Percentiles rank a stretch among this genome's conserved stretches.
phyloP scores from a whole-genome alignment of 495 filamentous ascomycete species.

The Hypoxylon cercidicola region DNA sequence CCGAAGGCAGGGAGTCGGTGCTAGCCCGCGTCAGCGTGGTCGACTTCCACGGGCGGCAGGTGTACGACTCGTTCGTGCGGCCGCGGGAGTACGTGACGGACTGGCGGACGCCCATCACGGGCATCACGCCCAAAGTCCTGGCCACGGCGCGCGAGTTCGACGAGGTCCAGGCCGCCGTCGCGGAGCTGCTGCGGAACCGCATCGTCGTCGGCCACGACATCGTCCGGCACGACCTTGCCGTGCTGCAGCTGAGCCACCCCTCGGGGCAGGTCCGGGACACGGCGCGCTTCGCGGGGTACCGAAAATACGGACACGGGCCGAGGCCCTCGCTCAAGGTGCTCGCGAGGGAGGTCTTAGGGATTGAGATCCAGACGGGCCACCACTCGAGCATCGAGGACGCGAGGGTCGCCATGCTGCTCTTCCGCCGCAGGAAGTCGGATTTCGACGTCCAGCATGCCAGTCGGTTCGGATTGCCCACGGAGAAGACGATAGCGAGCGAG shows the following conservation, averaged over 20 bases:
- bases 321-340: constrained; percentile 82
- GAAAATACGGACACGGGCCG: constrained; percentile 76
- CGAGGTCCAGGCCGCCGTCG: constrained; percentile 77
- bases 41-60: constrained; percentile 88
- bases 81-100: constrained; percentile 82
- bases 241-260: constrained; percentile 78
- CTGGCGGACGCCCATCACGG: constrained; percentile 87
- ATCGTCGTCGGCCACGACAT: constrained; percentile 92
- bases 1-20: constrained; percentile 70
- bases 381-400: constrained; percentile 85
- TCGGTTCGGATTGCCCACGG: constrained; percentile 62
- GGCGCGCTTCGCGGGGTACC: constrained; percentile 76
- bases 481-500: constrained; percentile 51
- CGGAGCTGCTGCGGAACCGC: constrained; percentile 73
- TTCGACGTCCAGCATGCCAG: constrained; percentile 84
- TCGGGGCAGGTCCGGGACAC: constrained; percentile 85
- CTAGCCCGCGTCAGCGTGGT: constrained; percentile 88
- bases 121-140: constrained; percentile 79
- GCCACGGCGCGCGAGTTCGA: constrained; percentile 72
- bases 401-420: constrained; percentile 85
- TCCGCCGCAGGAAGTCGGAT: constrained; percentile 77
- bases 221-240: constrained; percentile 84
- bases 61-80: constrained; percentile 91
- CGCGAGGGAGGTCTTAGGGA: constrained; percentile 78
- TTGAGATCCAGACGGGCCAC: constrained; percentile 84